Evolutionary conservation across 257 asterid genomes (phyloP).

Genomic region (Jasminum sambac): DNA sequence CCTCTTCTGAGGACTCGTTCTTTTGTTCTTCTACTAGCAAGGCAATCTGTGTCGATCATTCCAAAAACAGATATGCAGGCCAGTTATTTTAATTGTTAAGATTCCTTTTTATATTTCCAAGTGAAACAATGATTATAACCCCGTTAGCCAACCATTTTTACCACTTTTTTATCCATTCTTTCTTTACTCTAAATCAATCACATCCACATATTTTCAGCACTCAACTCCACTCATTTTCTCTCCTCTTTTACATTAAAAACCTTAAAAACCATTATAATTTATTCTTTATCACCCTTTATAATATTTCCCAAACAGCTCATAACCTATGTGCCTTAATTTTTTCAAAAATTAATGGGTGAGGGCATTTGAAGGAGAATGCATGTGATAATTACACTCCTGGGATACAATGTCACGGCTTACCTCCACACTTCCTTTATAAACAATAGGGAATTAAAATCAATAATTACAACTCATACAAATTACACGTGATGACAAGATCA

Average conservation of each 20-base stretch:
- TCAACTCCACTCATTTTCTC: too few relatives aligned
- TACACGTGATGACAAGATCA: neutral
- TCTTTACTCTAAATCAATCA: too few relatives aligned
- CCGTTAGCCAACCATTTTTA: too few relatives aligned
- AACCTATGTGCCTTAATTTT: neutral
- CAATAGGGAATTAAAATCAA: neutral
- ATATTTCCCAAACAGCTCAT: neutral
- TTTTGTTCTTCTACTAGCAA: constrained; percentile 84
- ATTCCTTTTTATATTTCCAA: neutral
- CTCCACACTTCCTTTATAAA: neutral
- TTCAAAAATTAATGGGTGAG: neutral
- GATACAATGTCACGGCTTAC: neutral
- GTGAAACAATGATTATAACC: neutral
- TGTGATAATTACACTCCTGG: neutral
- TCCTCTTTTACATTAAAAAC: too few relatives aligned
- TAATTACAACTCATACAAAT: neutral
- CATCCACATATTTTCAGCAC: too few relatives aligned
- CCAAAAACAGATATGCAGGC: constrained; percentile 13
- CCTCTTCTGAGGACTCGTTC: constrained; percentile 59
- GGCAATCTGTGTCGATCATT: constrained; percentile 45
- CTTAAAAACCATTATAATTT: too few relatives aligned
- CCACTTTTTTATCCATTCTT: too few relatives aligned
- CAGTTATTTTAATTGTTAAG: neutral
- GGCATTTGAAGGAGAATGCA: neutral
- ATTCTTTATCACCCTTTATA: too few relatives aligned